phyloP scores from a whole-genome alignment of 306 rosid species.

The Mimosa bimucronata region DNA sequence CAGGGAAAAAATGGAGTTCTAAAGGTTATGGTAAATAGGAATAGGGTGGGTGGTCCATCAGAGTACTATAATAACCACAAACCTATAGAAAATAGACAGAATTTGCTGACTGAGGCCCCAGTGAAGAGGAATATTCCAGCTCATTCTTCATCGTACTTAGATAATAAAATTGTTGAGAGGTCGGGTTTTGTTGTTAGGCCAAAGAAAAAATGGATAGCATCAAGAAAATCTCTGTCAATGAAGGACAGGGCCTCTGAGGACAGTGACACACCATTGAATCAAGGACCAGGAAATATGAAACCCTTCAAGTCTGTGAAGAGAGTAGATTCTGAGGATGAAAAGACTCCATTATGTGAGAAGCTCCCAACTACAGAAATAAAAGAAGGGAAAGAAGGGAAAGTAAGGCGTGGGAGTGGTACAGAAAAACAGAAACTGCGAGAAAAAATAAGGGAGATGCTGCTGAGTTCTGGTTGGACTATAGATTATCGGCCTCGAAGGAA shows the following conservation, averaged over 20 bases:
- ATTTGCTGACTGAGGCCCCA: constrained; percentile 52
- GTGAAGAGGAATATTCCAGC: constrained; percentile 49
- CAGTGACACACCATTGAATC: constrained; percentile 64
- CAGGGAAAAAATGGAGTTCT: constrained; percentile 97
- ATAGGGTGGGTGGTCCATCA: constrained; percentile 49
- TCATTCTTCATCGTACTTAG: constrained; percentile 49
- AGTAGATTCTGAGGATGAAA: constrained; percentile 49
- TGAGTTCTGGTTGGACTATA: constrained; percentile 75
- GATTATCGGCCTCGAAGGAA: constrained; percentile 93
- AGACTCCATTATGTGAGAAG: constrained; percentile 59
- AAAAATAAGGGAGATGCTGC: constrained; percentile 76
- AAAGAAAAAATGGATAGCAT: constrained; percentile 51
- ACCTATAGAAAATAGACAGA: constrained; percentile 57
- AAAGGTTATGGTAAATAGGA: constrained; percentile 86
- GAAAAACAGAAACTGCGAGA: constrained; percentile 91
- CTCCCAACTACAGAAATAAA: constrained; percentile 45
- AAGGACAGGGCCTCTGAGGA: constrained; percentile 63
- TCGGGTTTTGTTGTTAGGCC: constrained; percentile 50
- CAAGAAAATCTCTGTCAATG: constrained; percentile 56
- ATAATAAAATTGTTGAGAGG: constrained; percentile 51
- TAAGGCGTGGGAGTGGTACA: constrained; percentile 84
- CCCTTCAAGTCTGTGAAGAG: constrained; percentile 51
- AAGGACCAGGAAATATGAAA: constrained; percentile 43
- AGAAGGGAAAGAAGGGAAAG: constrained; percentile 76
- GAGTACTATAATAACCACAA: constrained; percentile 52